These are phyloP conservation scores for Aleurites moluccanus DNA, from an alignment of 441 rosid species.

Conservation along the genomic window DNA sequence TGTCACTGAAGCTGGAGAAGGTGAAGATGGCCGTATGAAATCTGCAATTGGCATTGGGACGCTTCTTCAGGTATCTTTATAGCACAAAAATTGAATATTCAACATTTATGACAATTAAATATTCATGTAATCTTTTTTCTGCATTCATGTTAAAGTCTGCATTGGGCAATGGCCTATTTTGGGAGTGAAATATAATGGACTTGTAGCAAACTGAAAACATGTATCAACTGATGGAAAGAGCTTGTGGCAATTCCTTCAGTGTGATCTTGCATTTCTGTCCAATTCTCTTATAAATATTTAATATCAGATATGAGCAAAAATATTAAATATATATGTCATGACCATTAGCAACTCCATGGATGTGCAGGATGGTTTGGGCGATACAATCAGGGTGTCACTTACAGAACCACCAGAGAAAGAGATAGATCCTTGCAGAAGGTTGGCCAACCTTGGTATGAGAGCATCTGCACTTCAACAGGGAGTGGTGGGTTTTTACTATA, in stretches of 20 bases:
- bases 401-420: conserved; percentile 96
- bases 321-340: conserved; percentile 4
- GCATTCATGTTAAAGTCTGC: neutral
- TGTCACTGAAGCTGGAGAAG: conserved; percentile 99
- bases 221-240: neutral
- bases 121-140: conserved; percentile 1
- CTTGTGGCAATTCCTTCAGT: neutral
- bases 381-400: conserved; percentile 96
- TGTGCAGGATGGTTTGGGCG: conserved; percentile 94
- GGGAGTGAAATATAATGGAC: conserved; percentile 8
- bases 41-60: conserved; percentile 98
- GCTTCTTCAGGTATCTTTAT: conserved; percentile 72
- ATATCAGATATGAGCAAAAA: neutral
- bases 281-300: neutral
- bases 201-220: neutral
- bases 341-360: conserved; percentile 6
- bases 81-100: conserved; percentile 12
- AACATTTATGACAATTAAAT: conserved; percentile 4
- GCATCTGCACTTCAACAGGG: conserved; percentile 85
- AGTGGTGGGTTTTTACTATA: conserved; percentile 59
- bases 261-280: conserved; percentile 1
- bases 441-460: conserved; percentile 85
- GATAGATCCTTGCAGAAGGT: conserved; percentile 90
- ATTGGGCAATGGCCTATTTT: conserved; percentile 12
- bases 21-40: conserved; percentile 99